Base-by-base conservation (phyloP, 495 filamentous ascomycete genomes). In the Xylaria longipes region DNA sequence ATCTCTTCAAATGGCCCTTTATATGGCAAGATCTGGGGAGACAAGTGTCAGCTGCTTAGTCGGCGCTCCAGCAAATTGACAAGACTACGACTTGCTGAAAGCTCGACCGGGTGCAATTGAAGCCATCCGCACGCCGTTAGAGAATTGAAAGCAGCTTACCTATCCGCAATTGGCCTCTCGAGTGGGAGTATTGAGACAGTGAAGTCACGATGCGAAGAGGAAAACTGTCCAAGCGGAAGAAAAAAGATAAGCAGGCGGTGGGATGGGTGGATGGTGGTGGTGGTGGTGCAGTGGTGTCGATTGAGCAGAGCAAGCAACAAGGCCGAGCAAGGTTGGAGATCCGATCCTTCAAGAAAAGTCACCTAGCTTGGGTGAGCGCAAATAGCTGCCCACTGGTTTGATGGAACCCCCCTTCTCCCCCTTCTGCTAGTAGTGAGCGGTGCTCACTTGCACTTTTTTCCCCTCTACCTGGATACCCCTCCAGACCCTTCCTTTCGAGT, bases 121-220 rank as follows among this genome's bases (percentile, higher is more conserved):
- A 37, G n/a, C 25, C 14, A 60, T 71, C 37, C 62, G 57, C 54
- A 68, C 39, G 33, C 57, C 67, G 29, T 3, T 54, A 12, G 45
- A 62, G 20, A n/a, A 41, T 41, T 20, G 56, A 29, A 69, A 29
- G 56, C 35, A 29, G 56, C 73, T 73, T 73, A 75, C 75, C 75
- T 77, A 46, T 71, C 66, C 46, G 58, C 77, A 73, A 71, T 73
- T 73, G 71, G 72, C 68, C 58, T 77, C 67, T 74, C 74, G 63
- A 74, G 65, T 63, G 65, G 33, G 70, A 72, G 46, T 46, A 64
- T 65, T 72, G 54, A 61, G 43, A 64, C 25, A 39, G 56, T 35
- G 60, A 79, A 58, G 45, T 72, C 72, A 74, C 73, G 65, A 74
- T 74, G 46, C 57, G 67, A 72, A 43, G 45, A 60, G 29, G 39